Evolutionary conservation across 257 asterid genomes (phyloP), one percentile per base, ranked within the genome.

Genomic region (Cynanchum wilfordii): DNA sequence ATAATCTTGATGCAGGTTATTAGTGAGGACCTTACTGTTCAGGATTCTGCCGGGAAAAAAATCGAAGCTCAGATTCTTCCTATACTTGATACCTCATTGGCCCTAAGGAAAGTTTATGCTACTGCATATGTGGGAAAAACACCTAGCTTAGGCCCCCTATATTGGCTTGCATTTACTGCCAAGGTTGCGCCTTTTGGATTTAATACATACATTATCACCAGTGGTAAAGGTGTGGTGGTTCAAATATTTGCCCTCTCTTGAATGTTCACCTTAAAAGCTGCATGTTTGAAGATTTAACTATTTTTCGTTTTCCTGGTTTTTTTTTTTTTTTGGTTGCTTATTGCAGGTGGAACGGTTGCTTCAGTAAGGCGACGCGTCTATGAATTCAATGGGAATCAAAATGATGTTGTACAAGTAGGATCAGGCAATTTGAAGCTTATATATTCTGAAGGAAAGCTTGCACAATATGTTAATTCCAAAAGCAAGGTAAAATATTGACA

Each of bases 111-210:
- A 73, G 76, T 84, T 84, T 81, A 88, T 67, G 85, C 88, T 56
- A 81, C 80, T 78, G 96, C 91, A 76, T 83, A 89, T 68, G 82
- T 59, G 27, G 96, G 97, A 17, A 78, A 85, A 78, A 77, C 86
- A 49, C 85, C 94, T 79, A 70, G 78, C 1, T 68, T 71, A 44
- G 74, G 70, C 54, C 92, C 97, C 74, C 54, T 66, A 38, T 86
- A 88, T 74, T 91, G 93, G 96, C 97, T 94, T 17, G 88, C 96
- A 40, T 94, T 94, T 78, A 87, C 85, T 20, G 97, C 92, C 0
- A 83, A 52, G 42, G 96, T 86, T 76, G 97, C 96, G 10, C 93
- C 97, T 70, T 75, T 94, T 81, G 99, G 99, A 72, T 91, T 89
- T 75, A 91, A 76, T 86, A 88, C 99, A 79, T 94, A 88, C 16